These are phyloP conservation scores for Amanita rubescens DNA, from an alignment of 768 basidiomycete species.

Conservation along the genomic window DNA sequence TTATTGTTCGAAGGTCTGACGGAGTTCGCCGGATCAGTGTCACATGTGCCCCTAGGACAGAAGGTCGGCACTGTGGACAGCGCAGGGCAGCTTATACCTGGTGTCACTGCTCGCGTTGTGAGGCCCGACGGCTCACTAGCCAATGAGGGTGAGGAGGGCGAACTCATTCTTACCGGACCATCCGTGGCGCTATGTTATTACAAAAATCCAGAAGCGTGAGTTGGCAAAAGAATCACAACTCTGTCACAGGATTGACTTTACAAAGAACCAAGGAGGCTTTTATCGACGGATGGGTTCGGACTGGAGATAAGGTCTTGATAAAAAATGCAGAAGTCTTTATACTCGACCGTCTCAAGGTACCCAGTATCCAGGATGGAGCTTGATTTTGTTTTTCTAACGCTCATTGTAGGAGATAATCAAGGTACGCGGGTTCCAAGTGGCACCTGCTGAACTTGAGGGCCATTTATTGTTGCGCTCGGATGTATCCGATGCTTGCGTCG, in stretches of 20 bases:
- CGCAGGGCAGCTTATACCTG: constrained; percentile 52
- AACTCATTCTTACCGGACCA: constrained; percentile 53
- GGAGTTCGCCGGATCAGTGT: constrained; percentile 51
- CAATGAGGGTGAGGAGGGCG: constrained; percentile 51
- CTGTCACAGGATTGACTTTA: not conserved
- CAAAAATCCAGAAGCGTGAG: constrained; percentile 55
- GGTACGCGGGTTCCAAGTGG: constrained; percentile 52
- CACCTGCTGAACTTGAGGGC: constrained; percentile 61
- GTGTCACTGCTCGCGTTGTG: constrained; percentile 47
- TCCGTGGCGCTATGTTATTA: constrained; percentile 53
- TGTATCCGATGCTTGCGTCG: constrained; percentile 56
- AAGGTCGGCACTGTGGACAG: constrained; percentile 45
- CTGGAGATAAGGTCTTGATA: constrained; percentile 69
- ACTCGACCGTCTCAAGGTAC: constrained; percentile 67
- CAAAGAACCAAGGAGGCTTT: constrained; percentile 58
- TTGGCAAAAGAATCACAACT: constrained; percentile 6
- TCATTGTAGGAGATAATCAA: constrained; percentile 59
- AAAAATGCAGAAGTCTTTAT: constrained; percentile 56
- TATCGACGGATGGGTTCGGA: constrained; percentile 57
- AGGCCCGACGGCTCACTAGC: constrained; percentile 51
- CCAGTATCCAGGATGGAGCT: not conserved
- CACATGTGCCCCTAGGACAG: constrained; percentile 35
- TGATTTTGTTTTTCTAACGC: not conserved
- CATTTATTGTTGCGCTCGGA: constrained; percentile 55
- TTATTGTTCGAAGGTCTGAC: constrained; percentile 42